These are phyloP conservation scores for Escallonia rubra DNA, from an alignment of 129 eudicot species.

Conservation along the genomic window DNA sequence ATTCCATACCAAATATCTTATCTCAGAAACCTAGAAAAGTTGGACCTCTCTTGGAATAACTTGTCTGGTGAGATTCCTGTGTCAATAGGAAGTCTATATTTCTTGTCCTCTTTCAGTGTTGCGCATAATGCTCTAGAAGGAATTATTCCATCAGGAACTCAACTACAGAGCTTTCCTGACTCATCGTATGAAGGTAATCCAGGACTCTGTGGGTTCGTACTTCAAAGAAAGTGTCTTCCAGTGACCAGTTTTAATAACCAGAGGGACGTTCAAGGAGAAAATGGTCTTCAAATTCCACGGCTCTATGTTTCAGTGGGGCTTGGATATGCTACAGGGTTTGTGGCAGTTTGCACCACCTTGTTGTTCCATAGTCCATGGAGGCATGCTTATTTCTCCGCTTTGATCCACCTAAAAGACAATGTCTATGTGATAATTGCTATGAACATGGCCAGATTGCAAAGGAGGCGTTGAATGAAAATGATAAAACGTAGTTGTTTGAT, in stretches of 20 bases:
- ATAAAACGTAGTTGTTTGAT: too few relatives aligned
- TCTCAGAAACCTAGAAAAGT: constrained; percentile 14
- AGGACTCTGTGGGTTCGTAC: constrained; percentile 13
- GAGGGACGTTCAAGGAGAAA: not conserved
- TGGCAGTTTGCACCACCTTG: not conserved
- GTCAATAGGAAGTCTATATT: constrained; percentile 4
- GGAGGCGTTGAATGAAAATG: too few relatives aligned
- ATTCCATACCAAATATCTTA: constrained; percentile 16
- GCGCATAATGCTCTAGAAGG: constrained; percentile 14
- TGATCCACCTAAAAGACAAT: too few relatives aligned
- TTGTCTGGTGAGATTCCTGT: constrained; percentile 16
- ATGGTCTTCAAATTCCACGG: not conserved
- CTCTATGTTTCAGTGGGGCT: not conserved
- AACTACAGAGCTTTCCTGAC: constrained; percentile 16
- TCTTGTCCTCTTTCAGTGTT: constrained; percentile 16
- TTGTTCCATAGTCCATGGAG: constrained; percentile 9
- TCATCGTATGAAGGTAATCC: constrained; percentile 10
- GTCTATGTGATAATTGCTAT: too few relatives aligned
- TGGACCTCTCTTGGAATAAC: constrained; percentile 9
- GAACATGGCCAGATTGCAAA: too few relatives aligned
- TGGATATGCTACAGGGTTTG: constrained; percentile 3
- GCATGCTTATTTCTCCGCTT: too few relatives aligned
- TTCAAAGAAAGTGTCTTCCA: not conserved
- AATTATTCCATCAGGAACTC: constrained; percentile 12
- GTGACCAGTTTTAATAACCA: not conserved